These are phyloP conservation scores for Arachnopeziza araneosa DNA, from an alignment of 2,329 filamentous ascomycete genomes.

Conservation along the genomic window DNA sequence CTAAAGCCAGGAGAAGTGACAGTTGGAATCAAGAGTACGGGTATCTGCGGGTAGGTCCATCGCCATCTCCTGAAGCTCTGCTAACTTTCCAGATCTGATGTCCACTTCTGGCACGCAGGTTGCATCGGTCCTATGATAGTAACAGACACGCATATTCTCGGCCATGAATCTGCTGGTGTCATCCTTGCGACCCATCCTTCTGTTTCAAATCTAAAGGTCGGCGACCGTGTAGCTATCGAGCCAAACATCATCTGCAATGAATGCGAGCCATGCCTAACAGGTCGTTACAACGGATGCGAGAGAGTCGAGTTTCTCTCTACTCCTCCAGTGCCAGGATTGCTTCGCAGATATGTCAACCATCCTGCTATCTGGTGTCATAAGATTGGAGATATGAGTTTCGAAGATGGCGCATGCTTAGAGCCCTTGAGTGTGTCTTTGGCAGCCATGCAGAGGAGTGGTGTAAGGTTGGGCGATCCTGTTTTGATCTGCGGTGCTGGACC, in stretches of 20 bases:
- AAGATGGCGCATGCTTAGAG: constrained; percentile 87
- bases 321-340: constrained; percentile 78
- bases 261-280: constrained; percentile 87
- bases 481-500: constrained; percentile 90
- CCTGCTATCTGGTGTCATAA: constrained; percentile 94
- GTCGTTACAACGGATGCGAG: constrained; percentile 93
- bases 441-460: constrained; percentile 74
- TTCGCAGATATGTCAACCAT: constrained; percentile 92
- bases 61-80: not conserved
- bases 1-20: constrained; percentile 81
- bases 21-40: constrained; percentile 84
- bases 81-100: constrained; percentile 57
- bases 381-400: constrained; percentile 86
- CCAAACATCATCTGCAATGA: constrained; percentile 88
- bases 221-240: constrained; percentile 90
- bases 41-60: constrained; percentile 73
- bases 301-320: constrained; percentile 83
- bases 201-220: constrained; percentile 70
- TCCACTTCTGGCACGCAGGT: constrained; percentile 96
- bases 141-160: constrained; percentile 79
- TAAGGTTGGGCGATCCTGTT: constrained; percentile 79
- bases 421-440: constrained; percentile 85
- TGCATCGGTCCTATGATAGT: constrained; percentile 97
- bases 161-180: constrained; percentile 86
- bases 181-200: constrained; percentile 77